Conservation (phyloP, 768 basidiomycete species). For the Stropharia rugosoannulata region DNA sequence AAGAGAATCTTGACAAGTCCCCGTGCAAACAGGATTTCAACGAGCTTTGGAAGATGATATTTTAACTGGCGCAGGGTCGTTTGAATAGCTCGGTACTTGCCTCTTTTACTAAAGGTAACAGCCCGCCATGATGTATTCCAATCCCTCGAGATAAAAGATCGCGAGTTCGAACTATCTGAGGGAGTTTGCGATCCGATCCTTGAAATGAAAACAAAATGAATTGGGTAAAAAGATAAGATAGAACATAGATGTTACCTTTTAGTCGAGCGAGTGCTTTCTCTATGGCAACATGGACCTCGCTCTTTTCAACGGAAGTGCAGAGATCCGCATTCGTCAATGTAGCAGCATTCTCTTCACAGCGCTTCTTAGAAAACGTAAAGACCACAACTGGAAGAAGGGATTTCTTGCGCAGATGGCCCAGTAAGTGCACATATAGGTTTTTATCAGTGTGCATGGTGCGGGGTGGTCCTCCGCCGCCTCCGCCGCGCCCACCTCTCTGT, state of each 20-base stretch:
- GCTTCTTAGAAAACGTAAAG: slow-evolving; percentile 96
- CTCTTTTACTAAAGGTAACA: slow-evolving; percentile 96
- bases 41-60: slow-evolving; percentile 54
- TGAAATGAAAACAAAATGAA: slow-evolving; percentile 1
- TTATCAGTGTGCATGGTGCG: slow-evolving; percentile 78
- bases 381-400: slow-evolving; percentile 89
- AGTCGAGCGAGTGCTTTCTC: slow-evolving; percentile 89
- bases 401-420: slow-evolving; percentile 84
- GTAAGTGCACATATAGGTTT: slow-evolving; percentile 90
- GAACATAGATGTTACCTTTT: slow-evolving; percentile 57
- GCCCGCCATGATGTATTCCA: slow-evolving; percentile 95
- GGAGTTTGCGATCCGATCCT: slow-evolving; percentile 91
- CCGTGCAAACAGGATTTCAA: slow-evolving; percentile 93
- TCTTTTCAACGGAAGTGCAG: slow-evolving; percentile 89
- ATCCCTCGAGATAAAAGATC: slow-evolving; percentile 91
- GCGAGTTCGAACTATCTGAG: slow-evolving; percentile 89
- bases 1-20: slow-evolving; percentile 96
- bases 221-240: slow-evolving; percentile 5
- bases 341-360: slow-evolving; percentile 93
- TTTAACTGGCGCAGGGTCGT: slow-evolving; percentile 2
- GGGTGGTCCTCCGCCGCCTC: slow-evolving; percentile 39
- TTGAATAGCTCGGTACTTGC: slow-evolving; percentile 35
- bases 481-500: slow-evolving; percentile 44
- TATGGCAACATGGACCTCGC: slow-evolving; percentile 92
- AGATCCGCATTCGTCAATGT: slow-evolving; percentile 88